Conservation (phyloP, 805 yeast genomes). For the Nakazawaea sp. region DNA sequence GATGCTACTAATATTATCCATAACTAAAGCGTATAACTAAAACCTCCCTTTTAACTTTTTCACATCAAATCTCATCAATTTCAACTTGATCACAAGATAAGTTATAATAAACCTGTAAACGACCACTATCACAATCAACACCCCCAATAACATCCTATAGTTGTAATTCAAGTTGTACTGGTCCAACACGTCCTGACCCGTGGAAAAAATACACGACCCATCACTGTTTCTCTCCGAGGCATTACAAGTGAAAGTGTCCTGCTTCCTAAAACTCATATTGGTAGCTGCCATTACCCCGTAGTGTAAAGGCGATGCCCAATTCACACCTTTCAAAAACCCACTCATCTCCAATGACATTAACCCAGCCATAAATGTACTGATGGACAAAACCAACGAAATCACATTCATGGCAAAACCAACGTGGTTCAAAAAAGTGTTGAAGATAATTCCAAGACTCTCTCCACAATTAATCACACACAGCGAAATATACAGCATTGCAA, state of each 20-base stretch:
- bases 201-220: conserved; percentile 38
- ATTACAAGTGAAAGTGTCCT: conserved; percentile 43
- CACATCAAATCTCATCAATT: conserved; percentile 18
- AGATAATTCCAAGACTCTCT: conserved; percentile 77
- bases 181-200: conserved; percentile 52
- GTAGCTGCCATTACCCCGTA: conserved; percentile 59
- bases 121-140: conserved; percentile 31
- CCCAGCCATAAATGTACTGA: conserved; percentile 83
- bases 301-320: conserved; percentile 72
- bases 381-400: conserved; percentile 55
- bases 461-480: conserved; percentile 63
- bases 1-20: no score
- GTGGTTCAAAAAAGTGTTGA: conserved; percentile 66
- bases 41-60: no score
- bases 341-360: conserved; percentile 76
- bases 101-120: conserved; percentile 34
- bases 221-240: conserved; percentile 18
- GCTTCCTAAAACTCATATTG: conserved; percentile 49
- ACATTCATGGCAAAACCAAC: conserved; percentile 77
- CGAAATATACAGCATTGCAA: conserved; percentile 50
- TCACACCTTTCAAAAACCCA: conserved; percentile 57
- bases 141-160: conserved; percentile 29
- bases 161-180: conserved; percentile 37
- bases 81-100: conserved; percentile 19
- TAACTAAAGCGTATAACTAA: no score